Conservation (phyloP, 2,329 filamentous ascomycete genomes). For the Acephala macrosclerotiorum region DNA sequence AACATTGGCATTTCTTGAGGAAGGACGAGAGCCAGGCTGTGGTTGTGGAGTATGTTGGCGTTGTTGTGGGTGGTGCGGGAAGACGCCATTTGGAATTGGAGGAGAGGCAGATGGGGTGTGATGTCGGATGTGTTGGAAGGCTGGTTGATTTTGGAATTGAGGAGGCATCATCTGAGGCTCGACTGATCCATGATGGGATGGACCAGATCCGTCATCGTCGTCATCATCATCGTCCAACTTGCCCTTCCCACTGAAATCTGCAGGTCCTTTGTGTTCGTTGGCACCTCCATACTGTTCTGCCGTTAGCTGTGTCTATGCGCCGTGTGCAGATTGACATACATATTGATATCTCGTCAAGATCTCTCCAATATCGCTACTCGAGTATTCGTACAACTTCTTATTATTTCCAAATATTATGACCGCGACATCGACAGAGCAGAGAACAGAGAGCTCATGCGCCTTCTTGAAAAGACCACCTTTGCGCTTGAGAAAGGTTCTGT, state of each 20-base stretch:
- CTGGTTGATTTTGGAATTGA: slow-evolving; percentile 71
- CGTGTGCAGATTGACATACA: slow-evolving; percentile 62
- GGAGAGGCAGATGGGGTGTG: slow-evolving; percentile 87
- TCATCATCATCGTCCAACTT: slow-evolving; percentile 83
- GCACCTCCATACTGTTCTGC: slow-evolving; percentile 79
- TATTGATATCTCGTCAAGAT: slow-evolving; percentile 89
- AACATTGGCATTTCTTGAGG: slow-evolving; percentile 77
- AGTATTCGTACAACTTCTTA: slow-evolving; percentile 99
- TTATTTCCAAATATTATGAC: slow-evolving; percentile 99
- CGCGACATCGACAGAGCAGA: slow-evolving; percentile 97
- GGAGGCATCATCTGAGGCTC: slow-evolving; percentile 70
- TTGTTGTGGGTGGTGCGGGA: slow-evolving; percentile 50
- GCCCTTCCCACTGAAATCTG: slow-evolving; percentile 84
- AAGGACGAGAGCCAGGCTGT: slow-evolving; percentile 75
- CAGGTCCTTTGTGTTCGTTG: slow-evolving; percentile 95
- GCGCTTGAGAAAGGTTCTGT: slow-evolving; percentile 95
- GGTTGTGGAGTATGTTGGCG: slow-evolving; percentile 86
- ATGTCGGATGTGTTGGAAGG: slow-evolving; percentile 84
- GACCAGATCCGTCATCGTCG: slow-evolving; percentile 76
- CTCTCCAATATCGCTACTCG: slow-evolving; percentile 90
- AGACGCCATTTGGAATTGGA: slow-evolving; percentile 70
- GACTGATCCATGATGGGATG: slow-evolving; percentile 50
- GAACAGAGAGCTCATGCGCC: slow-evolving; percentile 95
- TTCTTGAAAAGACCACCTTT: slow-evolving; percentile 99
- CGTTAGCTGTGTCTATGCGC: slow-evolving; percentile 32